Base-by-base conservation (phyloP, 495 filamentous ascomycete genomes). In the Sordaria brevicollis region DNA sequence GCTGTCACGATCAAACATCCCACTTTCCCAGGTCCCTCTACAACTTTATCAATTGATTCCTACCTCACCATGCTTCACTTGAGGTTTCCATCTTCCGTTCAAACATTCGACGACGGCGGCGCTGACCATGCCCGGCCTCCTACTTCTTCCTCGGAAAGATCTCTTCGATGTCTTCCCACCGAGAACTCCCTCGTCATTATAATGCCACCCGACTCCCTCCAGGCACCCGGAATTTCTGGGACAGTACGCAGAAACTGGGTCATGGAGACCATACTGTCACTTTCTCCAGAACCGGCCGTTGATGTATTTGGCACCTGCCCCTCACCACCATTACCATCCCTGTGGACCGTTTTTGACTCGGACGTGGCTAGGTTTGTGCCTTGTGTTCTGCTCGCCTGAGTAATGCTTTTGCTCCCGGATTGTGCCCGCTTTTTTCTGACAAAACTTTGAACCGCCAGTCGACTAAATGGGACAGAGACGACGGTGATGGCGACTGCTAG, bases 401-500 rank as follows among this genome's bases (percentile, higher is more conserved):
- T 31, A 6, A 13, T 17, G 25, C 21, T 31, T 10, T 62, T 62
- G 7, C 25, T 25, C 33, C 5, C 13, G 25, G 49, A 9, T 31
- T 25, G 49, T 62, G 49, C 2, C 8, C 25, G 49, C 29, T 62
- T 62, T 2, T 13, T 31, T 25, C 17, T 62, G 49, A 62, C 29
- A 29, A 29, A 62, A 29, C 33, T 13, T 62, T 62, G 49, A 5
- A 62, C 49, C 2, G 49, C 49, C 1, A 62, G 25, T 3, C 49
- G 49, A 0, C 49, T 25, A 31, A 66, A 43, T 0, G 74, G 74
- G 33, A 71, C n/a, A 0, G 65, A 73, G 5, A 66, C 57, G 0
- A 69, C 74, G 0, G 70, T 65, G 67, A 75, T 71, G 34, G 73
- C 71, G 25, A 39, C 68, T 3, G 57, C 34, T 1, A 70, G 35